Base-by-base conservation (phyloP, 495 filamentous ascomycete species). In the Daldinia bambusicola region DNA sequence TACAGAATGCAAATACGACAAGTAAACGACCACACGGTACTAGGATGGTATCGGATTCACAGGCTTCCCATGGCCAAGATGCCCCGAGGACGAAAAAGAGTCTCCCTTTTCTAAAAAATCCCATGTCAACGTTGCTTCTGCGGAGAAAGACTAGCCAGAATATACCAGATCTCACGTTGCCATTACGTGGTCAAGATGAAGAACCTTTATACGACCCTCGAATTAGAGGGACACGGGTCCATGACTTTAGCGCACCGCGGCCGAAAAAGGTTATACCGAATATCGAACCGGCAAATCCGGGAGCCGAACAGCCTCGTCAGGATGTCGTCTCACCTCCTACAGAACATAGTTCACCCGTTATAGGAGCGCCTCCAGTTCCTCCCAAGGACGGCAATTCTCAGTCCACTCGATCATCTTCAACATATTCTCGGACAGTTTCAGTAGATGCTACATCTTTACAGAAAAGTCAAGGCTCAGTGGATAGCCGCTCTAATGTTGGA, bases 231-330 rank as follows among this genome's bases (percentile, higher is more conserved):
- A 95, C 90, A 9, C 86, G 89, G 36, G 88, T 98, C 7, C 94
- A 98, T 79, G 94, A 98, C 77, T 98, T 98, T 69, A 95, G 92
- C 71, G 92, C 90, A 0, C 94, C 94, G 9, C 83, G 93, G 38
- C 85, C 87, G n/a, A 87, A 85, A 55, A 82, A 87, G 51, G 82
- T 85, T 63, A 66, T 87, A 0, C 73, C 79, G 26, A 72, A 30
- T 14, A 70, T 55, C 45, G 76, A 78, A 14, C 13, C 55, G 10
- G 50, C 50, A 31, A 56, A 14, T 36, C 7, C 38, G 36, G 65
- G 55, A 40, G 65, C 32, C 16, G 67, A 75, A 50, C 62, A 69
- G 32, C 41, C 60, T 58, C 66, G 59, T 36, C 70, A 71, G 18
- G 58, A 75, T 45, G 52, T 43, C 9, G 51, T 43, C 9, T 74